These are phyloP conservation scores for Candida coleopterorum DNA, from an alignment of 805 yeast genomes.

Conservation along the genomic window DNA sequence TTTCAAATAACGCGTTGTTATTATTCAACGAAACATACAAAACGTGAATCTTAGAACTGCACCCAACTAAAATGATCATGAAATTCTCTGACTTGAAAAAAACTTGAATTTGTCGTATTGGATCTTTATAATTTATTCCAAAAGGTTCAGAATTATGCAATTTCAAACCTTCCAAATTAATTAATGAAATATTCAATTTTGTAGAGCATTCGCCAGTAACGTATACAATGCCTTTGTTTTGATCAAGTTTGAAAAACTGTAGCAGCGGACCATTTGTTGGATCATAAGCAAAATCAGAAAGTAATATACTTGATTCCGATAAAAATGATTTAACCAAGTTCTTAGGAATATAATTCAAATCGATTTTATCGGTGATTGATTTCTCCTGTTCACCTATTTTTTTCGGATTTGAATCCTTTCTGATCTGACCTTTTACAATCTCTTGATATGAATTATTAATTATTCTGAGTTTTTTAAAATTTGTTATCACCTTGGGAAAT, in stretches of 20 bases:
- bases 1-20: constrained; percentile 3
- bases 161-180: background rate
- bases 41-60: constrained; percentile 28
- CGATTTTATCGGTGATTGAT: background rate
- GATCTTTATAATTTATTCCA: constrained; percentile 24
- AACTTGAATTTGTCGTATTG: constrained; percentile 35
- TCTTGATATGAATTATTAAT: constrained; percentile 4
- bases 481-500: constrained; percentile 20
- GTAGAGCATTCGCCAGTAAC: constrained; percentile 29
- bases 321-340: constrained; percentile 3
- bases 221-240: constrained; percentile 10
- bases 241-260: constrained; percentile 14
- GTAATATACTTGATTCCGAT: constrained; percentile 17
- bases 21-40: constrained; percentile 12
- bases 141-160: constrained; percentile 8
- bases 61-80: constrained; percentile 25
- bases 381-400: background rate
- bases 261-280: constrained; percentile 24
- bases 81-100: background rate
- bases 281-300: constrained; percentile 25
- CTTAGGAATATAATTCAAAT: constrained; percentile 2
- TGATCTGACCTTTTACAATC: constrained; percentile 8
- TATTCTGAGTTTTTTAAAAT: constrained; percentile 10
- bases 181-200: constrained; percentile 18
- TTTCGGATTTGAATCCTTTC: background rate